Evolutionary conservation across 139 green algal species (phyloP), one percentile per base, ranked within the genome.

Genomic region (Trebouxia sp.): DNA sequence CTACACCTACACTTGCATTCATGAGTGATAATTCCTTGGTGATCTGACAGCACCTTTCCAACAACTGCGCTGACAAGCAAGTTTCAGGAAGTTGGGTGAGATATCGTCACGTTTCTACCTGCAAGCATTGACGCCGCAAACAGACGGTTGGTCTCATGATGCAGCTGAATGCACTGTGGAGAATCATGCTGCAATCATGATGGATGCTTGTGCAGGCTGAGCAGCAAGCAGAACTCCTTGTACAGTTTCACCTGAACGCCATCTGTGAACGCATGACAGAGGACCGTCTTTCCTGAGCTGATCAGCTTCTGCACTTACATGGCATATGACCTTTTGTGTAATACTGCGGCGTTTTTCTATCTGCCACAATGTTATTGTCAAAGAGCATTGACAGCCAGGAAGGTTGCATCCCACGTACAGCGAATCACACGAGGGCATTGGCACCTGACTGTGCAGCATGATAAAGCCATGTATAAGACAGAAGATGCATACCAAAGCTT

Each of bases 1-100:
- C 69, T 77, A 53, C 69, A 77, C 62, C 62, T 72, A 72, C 32
- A n/a, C n/a, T n/a, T n/a, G n/a, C n/a, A n/a, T n/a, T n/a, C n/a
- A n/a, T n/a, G n/a, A n/a, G n/a, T n/a, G n/a, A n/a, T n/a, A n/a
- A n/a, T n/a, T n/a, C n/a, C n/a, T n/a, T n/a, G n/a, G n/a, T n/a
- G n/a, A n/a, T n/a, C n/a, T n/a, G n/a, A n/a, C n/a, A n/a, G n/a
- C n/a, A n/a, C n/a, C n/a, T n/a, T n/a, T n/a, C n/a, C n/a, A n/a
- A n/a, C n/a, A n/a, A n/a, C n/a, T n/a, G n/a, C n/a, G n/a, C n/a
- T n/a, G n/a, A n/a, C n/a, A n/a, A n/a, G n/a, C n/a, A n/a, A n/a
- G n/a, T n/a, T n/a, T n/a, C n/a, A n/a, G n/a, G n/a, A n/a, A n/a
- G n/a, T n/a, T n/a, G 35, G 12, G 17, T 24, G 37, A 26, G 14